phyloP scores from a whole-genome alignment of 352 stramenopile genomes.

The Phytophthora sojae region DNA sequence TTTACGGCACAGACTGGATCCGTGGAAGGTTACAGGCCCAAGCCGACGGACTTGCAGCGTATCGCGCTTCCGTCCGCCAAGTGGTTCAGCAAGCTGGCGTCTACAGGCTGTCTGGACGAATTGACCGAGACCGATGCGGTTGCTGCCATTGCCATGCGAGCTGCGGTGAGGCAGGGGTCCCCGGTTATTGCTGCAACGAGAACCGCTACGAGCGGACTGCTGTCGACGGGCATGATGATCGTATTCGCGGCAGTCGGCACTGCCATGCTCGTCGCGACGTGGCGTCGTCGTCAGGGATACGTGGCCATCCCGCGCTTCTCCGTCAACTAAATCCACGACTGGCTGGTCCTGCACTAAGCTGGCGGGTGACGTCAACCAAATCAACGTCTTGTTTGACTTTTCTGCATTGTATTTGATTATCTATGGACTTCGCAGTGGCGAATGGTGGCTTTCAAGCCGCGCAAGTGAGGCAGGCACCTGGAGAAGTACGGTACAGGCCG shows the following conservation, averaged over 20 bases:
- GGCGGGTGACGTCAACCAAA: not conserved
- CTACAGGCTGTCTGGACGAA: slow-evolving; percentile 31
- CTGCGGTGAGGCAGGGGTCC: slow-evolving; percentile 2
- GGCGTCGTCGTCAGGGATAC: slow-evolving; percentile 29
- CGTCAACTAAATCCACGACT: slow-evolving; percentile 1
- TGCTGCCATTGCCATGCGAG: slow-evolving; percentile 10
- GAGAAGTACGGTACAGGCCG: no score
- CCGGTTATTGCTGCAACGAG: not conserved
- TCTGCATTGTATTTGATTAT: no score
- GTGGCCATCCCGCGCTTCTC: slow-evolving; percentile 15
- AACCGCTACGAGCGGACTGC: slow-evolving; percentile 1
- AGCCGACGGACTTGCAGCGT: slow-evolving; percentile 19
- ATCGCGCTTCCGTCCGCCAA: slow-evolving; percentile 34
- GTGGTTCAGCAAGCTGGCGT: slow-evolving; percentile 37
- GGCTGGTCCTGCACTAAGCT: not conserved
- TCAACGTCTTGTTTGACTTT: not conserved
- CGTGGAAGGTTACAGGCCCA: not conserved
- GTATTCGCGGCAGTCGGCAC: slow-evolving; percentile 1
- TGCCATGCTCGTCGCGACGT: slow-evolving; percentile 13
- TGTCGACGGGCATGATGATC: slow-evolving; percentile 2
- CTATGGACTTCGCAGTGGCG: no score
- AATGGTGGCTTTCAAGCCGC: no score
- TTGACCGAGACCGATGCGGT: not conserved
- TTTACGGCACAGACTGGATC: slow-evolving; percentile 30
- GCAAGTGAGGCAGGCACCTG: no score